Percentiles rank a stretch among this genome's conserved stretches.
These are phyloP conservation scores for Hemisphaericaspora nanyangensis DNA, from an alignment of 805 yeast genomes.

Conservation along the genomic window DNA sequence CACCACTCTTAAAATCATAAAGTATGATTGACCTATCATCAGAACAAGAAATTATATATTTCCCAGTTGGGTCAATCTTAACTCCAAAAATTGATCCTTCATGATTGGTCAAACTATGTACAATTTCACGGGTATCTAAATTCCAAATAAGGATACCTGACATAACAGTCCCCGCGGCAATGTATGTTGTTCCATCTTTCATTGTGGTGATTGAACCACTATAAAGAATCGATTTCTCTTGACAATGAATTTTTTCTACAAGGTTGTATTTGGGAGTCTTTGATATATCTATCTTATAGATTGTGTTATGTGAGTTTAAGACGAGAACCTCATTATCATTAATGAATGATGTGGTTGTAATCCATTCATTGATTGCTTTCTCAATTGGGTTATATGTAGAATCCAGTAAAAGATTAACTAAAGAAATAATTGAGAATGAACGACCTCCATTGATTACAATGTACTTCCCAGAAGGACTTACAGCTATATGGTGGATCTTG, in stretches of 20 bases:
- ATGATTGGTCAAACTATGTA: slow-evolving; percentile 66
- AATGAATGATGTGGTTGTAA: slow-evolving; percentile 56
- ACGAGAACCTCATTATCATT: slow-evolving; percentile 37
- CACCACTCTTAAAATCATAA: slow-evolving; percentile 61
- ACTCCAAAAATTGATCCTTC: slow-evolving; percentile 92
- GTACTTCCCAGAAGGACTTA: slow-evolving; percentile 24
- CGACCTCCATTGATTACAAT: slow-evolving; percentile 65
- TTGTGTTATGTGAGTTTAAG: slow-evolving; percentile 77
- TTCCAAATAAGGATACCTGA: slow-evolving; percentile 85
- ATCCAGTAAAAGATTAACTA: slow-evolving; percentile 24
- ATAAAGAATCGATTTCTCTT: slow-evolving; percentile 79
- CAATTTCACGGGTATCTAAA: slow-evolving; percentile 34
- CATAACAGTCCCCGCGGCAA: slow-evolving; percentile 93
- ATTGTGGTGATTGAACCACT: slow-evolving; percentile 70
- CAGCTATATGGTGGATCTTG: slow-evolving; percentile 76
- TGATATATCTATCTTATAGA: slow-evolving; percentile 32
- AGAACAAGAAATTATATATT: slow-evolving; percentile 72
- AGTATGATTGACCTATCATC: slow-evolving; percentile 88
- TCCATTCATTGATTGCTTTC: slow-evolving; percentile 72
- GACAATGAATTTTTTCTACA: slow-evolving; percentile 38
- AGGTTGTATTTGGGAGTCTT: slow-evolving; percentile 14
- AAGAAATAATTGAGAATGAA: slow-evolving; percentile 48
- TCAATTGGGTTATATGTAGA: slow-evolving; percentile 28
- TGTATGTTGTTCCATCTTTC: slow-evolving; percentile 37
- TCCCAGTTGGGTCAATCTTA: slow-evolving; percentile 52